A percentile compares a stretch with the other conserved stretches of the same genome.
Evolutionary conservation across 2,329 filamentous ascomycete species (phyloP).

Genomic region (Pyrenophora graminea): DNA sequence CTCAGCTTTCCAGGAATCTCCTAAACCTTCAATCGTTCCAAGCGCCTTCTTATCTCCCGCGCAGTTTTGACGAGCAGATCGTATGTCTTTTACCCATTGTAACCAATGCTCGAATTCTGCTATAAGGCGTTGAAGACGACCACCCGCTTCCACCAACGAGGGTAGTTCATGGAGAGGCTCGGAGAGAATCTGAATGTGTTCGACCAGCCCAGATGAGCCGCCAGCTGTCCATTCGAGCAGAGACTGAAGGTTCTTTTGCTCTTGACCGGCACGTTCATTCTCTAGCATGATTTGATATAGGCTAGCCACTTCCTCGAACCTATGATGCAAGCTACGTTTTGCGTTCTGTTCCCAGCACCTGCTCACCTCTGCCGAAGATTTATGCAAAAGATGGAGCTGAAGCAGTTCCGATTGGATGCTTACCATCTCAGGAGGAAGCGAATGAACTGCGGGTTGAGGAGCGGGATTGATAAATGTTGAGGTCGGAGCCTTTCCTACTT

Average conservation of each 20-base stretch:
- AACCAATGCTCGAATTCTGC: constrained; percentile 42
- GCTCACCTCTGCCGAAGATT: constrained; percentile 25
- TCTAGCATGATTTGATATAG: constrained; percentile 42
- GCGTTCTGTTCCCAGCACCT: constrained; percentile 43
- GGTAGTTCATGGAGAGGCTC: constrained; percentile 45
- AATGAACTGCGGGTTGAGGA: constrained; percentile 20
- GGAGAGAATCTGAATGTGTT: constrained; percentile 44
- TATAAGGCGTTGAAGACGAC: constrained; percentile 37
- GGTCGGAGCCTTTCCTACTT: constrained; percentile 42
- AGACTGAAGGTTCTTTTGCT: constrained; percentile 44
- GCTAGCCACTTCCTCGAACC: constrained; percentile 46
- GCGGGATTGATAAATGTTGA: constrained; percentile 43
- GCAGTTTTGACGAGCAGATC: constrained; percentile 22
- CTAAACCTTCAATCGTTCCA: constrained; percentile 35
- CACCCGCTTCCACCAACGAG: constrained; percentile 37
- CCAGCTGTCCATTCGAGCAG: constrained; percentile 42
- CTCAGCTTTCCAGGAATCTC: constrained; percentile 43
- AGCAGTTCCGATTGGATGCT: constrained; percentile 46
- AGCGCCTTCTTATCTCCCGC: constrained; percentile 10
- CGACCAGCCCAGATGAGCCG: constrained; percentile 33
- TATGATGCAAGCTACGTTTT: constrained; percentile 31
- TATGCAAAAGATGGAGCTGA: constrained; percentile 45
- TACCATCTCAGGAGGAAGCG: constrained; percentile 36
- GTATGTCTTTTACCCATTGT: constrained; percentile 34
- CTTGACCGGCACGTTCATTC: constrained; percentile 42